Conservation (phyloP, 1,284 basidiomycete species). For the Athelia sp. region DNA sequence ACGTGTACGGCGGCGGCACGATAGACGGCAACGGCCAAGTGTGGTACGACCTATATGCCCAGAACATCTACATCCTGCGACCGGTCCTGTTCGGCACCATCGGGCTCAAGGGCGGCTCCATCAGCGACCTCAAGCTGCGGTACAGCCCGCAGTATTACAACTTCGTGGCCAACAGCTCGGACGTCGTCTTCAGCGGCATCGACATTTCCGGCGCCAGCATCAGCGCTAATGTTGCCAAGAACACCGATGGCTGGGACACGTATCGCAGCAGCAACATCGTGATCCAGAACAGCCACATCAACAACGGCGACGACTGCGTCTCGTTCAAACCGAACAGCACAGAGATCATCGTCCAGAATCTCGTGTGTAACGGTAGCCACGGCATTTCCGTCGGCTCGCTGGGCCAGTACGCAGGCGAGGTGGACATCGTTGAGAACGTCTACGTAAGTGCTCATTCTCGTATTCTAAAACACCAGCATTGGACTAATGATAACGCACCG, state of each 20-base stretch:
- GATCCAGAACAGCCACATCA: conserved; percentile 47
- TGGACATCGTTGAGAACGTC: background rate
- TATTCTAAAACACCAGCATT: background rate
- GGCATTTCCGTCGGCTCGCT: background rate
- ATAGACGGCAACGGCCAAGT: conserved; percentile 30
- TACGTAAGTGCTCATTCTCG: background rate
- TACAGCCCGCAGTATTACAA: no score
- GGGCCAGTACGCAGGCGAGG: background rate
- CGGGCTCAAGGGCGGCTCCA: no score
- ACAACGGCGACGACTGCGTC: conserved; percentile 62
- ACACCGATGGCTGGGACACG: conserved; percentile 65
- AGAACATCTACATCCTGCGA: no score
- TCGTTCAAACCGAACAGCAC: conserved; percentile 56
- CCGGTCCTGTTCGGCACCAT: no score
- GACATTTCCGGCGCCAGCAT: conserved; percentile 40
- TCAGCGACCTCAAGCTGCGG: no score
- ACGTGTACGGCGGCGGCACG: conserved; percentile 18
- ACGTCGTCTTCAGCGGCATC: conserved; percentile 43
- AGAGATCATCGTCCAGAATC: background rate
- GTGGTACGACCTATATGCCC: conserved; percentile 22
- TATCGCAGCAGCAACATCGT: conserved; percentile 51
- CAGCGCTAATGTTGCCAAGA: conserved; percentile 35
- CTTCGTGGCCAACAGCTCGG: conserved; percentile 20
- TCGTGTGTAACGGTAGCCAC: background rate
- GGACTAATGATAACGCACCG: no score